These are phyloP conservation scores for Cyclocybe aegerita DNA, from an alignment of 768 basidiomycete species.

Conservation along the genomic window DNA sequence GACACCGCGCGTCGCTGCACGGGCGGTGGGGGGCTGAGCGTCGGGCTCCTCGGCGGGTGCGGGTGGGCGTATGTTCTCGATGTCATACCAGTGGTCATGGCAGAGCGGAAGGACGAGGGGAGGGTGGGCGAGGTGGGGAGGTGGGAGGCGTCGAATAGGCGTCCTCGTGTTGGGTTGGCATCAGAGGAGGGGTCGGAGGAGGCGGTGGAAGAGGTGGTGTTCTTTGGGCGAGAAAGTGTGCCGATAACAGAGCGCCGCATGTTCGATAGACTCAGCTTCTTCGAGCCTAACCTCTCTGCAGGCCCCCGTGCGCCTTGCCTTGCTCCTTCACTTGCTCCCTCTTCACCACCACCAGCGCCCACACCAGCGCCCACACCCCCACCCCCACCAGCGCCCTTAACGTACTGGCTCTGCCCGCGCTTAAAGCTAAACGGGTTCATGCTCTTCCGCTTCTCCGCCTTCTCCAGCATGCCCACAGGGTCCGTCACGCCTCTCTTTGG, in stretches of 20 bases:
- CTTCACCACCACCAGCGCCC: too few relatives aligned
- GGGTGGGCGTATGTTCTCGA: too few relatives aligned
- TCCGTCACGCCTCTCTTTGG: constrained; percentile 13
- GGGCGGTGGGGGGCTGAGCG: constrained; percentile 8
- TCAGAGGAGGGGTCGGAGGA: constrained; percentile 21
- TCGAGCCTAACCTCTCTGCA: constrained; percentile 14
- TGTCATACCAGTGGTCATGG: too few relatives aligned
- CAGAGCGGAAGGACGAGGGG: constrained; percentile 10
- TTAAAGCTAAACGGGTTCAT: constrained; percentile 33
- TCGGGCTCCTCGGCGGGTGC: too few relatives aligned
- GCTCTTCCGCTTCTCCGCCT: constrained; percentile 24
- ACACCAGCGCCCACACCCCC: too few relatives aligned
- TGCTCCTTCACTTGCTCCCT: too few relatives aligned
- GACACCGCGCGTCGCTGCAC: constrained; percentile 40
- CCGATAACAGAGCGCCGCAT: constrained; percentile 46
- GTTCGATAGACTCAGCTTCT: constrained; percentile 22
- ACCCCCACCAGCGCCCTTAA: too few relatives aligned
- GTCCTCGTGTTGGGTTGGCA: constrained; percentile 16
- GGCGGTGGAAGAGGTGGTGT: too few relatives aligned
- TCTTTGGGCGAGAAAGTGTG: constrained; percentile 14
- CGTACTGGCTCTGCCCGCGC: constrained; percentile 19
- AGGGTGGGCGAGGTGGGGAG: constrained; percentile 39
- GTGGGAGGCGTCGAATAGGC: constrained; percentile 30
- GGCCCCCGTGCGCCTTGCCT: too few relatives aligned
- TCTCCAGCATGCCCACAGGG: constrained; percentile 8